Base-by-base conservation (phyloP, 805 yeast species). In the Yarrowia sp. region DNA sequence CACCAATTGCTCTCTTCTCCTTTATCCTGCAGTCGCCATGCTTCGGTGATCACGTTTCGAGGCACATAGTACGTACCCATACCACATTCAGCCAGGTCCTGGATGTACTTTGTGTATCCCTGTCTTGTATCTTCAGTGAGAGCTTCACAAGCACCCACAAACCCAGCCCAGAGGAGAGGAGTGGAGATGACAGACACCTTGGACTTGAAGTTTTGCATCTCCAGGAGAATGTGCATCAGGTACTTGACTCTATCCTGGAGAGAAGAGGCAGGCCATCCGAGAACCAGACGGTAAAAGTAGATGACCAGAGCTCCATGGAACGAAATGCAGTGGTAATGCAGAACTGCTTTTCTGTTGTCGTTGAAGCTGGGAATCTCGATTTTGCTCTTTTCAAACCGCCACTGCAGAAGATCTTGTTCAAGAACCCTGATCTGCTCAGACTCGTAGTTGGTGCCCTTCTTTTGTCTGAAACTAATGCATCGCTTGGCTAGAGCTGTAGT, bases 161-260 rank as follows among this genome's bases (percentile, higher is more conserved):
- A 92, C 0, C 95, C 96, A 74, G 90, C 94, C 95, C 97, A 92
- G 73, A 91, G 87, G 42, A 91, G 79, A 4, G 97, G 97, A 43
- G 89, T 85, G 64, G 86, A 86, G 22, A 89, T 84, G 0, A 88
- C 86, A 22, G 82, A 78, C 16, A 79, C 77, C 2, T 72, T 71
- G 8, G 84, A 83, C 42, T 88, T 86, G 61, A 90, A 79, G 49
- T 77, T 75, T 69, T 87, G 90, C 68, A 92, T 84, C 69, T 83
- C 81, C 73, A 88, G 86, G 72, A 91, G 79, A 74, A 89, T 92
- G 32, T 81, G 79, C 64, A 91, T 80, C 1, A 90, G 89, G 45
- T 82, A 80, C 52, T 80, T 83, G 1, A 90, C 91, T 68, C 87
- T 82, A 15, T 82, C 81, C 74, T 90, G 93, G n/a, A 90, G 76